phyloP scores from a whole-genome alignment of 345 rosid species.

The Xanthoceras sorbifolium region DNA sequence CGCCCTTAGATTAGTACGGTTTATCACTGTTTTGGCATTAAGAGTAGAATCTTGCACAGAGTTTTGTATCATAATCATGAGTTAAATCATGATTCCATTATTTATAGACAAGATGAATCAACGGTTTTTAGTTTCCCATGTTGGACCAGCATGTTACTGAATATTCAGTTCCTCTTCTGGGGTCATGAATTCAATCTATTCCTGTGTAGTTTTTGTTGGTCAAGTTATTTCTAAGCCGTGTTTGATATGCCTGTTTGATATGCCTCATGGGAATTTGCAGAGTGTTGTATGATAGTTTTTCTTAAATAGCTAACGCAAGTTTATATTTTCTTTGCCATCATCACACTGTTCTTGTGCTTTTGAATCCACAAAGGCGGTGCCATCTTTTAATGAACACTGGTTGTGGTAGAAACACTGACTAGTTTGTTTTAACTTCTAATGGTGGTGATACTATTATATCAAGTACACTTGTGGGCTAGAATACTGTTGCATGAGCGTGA shows the following conservation, averaged over 20 bases:
- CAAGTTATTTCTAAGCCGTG: neutral
- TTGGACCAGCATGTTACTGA: neutral
- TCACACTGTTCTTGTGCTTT: neutral
- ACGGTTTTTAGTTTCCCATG: neutral
- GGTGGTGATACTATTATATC: neutral
- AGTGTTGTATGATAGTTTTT: neutral
- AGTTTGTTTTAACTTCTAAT: too few species aligned
- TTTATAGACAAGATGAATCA: neutral
- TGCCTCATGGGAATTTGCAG: neutral
- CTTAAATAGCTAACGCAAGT: neutral
- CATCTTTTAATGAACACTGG: neutral
- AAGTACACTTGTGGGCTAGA: neutral
- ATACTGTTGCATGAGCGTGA: neutral
- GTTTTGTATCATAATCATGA: neutral
- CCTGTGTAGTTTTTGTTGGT: neutral
- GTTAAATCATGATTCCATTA: neutral
- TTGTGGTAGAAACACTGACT: neutral
- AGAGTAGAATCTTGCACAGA: too few species aligned
- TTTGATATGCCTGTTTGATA: neutral
- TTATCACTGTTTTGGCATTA: neutral
- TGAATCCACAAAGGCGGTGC: neutral
- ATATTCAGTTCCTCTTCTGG: neutral
- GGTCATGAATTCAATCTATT: neutral
- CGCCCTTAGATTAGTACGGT: neutral
- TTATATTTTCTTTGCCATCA: neutral